These are phyloP conservation scores for Bondarzewia mesenterica DNA, from an alignment of 1,284 basidiomycete species.

Conservation along the genomic window DNA sequence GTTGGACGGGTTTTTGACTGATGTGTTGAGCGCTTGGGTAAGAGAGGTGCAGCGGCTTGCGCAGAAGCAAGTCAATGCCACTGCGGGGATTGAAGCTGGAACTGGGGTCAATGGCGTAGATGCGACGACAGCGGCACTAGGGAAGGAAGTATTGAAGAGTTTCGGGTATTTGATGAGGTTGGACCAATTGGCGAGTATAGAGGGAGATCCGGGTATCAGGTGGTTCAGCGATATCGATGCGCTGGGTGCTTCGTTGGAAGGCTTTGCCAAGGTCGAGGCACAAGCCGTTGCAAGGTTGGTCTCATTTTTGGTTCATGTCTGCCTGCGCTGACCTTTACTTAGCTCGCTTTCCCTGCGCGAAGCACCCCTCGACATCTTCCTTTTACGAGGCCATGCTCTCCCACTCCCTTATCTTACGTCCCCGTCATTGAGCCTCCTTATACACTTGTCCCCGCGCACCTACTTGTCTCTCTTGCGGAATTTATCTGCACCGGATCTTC, in stretches of 20 bases:
- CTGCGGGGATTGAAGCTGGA: background rate
- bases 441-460: conserved; percentile 55
- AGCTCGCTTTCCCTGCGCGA: conserved; percentile 6
- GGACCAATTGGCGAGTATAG: conserved; percentile 50
- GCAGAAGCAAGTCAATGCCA: conserved; percentile 15
- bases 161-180: conserved; percentile 65
- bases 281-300: conserved; percentile 44
- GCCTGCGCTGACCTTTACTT: background rate
- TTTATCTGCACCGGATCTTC: conserved; percentile 8
- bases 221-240: conserved; percentile 67
- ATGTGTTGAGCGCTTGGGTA: conserved; percentile 46
- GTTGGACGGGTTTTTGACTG: conserved; percentile 53
- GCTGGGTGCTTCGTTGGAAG: conserved; percentile 40
- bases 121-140: conserved; percentile 40
- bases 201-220: conserved; percentile 54
- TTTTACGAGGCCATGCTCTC: conserved; percentile 53
- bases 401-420: conserved; percentile 60
- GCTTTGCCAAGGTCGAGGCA: conserved; percentile 46
- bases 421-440: conserved; percentile 64
- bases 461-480: conserved; percentile 55
- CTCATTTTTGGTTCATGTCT: background rate
- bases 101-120: conserved; percentile 30
- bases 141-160: conserved; percentile 40
- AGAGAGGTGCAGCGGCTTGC: conserved; percentile 52
- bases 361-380: conserved; percentile 59